These are phyloP conservation scores for Crucibulum cyathiforme DNA, from an alignment of 1,284 basidiomycete species.

Conservation along the genomic window DNA sequence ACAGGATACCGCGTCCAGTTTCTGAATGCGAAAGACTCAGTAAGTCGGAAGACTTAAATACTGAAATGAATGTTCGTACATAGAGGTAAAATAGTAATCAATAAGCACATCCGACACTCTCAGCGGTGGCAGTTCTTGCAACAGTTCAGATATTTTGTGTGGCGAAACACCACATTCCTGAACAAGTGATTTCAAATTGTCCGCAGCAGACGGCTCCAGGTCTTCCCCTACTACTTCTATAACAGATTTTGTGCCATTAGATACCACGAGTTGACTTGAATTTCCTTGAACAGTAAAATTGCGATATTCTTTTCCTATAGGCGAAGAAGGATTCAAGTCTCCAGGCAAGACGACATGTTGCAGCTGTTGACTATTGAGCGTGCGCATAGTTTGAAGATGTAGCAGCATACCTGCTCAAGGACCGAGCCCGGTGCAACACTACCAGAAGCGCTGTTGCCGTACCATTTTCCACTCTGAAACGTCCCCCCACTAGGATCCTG, in stretches of 20 bases:
- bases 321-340: slow-evolving; percentile 21
- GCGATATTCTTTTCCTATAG: slow-evolving; percentile 27
- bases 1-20: slow-evolving; percentile 96
- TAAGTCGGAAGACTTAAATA: slow-evolving; percentile 5
- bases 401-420: slow-evolving; percentile 69
- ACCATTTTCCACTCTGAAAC: slow-evolving; percentile 84
- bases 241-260: slow-evolving; percentile 24
- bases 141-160: slow-evolving; percentile 87
- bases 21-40: slow-evolving; percentile 47
- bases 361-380: slow-evolving; percentile 46
- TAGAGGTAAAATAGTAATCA: slow-evolving; percentile 77
- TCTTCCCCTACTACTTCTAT: slow-evolving; percentile 57
- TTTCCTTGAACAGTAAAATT: neutral
- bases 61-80: slow-evolving; percentile 53
- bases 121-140: slow-evolving; percentile 85
- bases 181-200: slow-evolving; percentile 81
- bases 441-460: slow-evolving; percentile 79
- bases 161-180: slow-evolving; percentile 90
- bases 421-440: slow-evolving; percentile 79
- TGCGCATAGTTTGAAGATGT: neutral
- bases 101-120: slow-evolving; percentile 76
- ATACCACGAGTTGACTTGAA: neutral
- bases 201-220: slow-evolving; percentile 73
- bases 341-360: slow-evolving; percentile 58
- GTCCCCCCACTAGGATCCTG: slow-evolving; percentile 76